Evolutionary conservation across 495 filamentous ascomycete genomes (phyloP).

Genomic region (Aspergillus ellipticus): DNA sequence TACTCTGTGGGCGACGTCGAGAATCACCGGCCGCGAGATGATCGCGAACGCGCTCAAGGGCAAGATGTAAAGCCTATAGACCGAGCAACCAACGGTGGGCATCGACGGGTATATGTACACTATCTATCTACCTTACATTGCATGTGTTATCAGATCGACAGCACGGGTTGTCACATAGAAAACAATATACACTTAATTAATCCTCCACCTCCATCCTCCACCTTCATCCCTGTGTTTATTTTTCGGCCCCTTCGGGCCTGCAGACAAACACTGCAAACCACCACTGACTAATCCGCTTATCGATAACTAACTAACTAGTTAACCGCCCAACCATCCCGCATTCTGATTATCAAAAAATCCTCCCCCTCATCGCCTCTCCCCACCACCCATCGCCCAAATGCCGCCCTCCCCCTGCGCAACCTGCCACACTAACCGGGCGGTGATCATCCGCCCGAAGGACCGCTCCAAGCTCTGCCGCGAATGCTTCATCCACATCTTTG

Average conservation of each 20-base stretch:
- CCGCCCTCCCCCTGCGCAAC: slow-evolving; percentile 62
- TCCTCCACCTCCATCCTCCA: neutral
- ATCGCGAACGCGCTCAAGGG: slow-evolving; percentile 61
- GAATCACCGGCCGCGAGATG: slow-evolving; percentile 70
- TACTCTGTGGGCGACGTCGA: slow-evolving; percentile 72
- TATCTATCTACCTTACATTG: neutral
- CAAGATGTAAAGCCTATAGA: slow-evolving; percentile 75
- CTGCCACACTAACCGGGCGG: slow-evolving; percentile 71
- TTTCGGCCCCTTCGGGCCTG: neutral
- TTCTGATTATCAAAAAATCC: neutral
- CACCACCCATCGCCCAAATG: slow-evolving; percentile 34
- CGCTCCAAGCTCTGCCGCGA: slow-evolving; percentile 82
- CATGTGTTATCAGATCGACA: neutral
- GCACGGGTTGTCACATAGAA: neutral
- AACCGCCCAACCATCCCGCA: too few relatives aligned
- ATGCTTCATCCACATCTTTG: slow-evolving; percentile 85
- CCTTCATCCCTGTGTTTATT: neutral
- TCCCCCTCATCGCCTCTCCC: neutral
- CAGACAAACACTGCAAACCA: slow-evolving; percentile 12
- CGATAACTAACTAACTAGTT: neutral
- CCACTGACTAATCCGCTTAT: slow-evolving; percentile 1
- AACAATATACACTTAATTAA: neutral
- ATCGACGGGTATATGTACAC: slow-evolving; percentile 8
- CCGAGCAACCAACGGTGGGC: neutral
- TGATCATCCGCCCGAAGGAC: slow-evolving; percentile 93